Conservation (phyloP, 352 stramenopile genomes). For the Phytophthora podocarpi region DNA sequence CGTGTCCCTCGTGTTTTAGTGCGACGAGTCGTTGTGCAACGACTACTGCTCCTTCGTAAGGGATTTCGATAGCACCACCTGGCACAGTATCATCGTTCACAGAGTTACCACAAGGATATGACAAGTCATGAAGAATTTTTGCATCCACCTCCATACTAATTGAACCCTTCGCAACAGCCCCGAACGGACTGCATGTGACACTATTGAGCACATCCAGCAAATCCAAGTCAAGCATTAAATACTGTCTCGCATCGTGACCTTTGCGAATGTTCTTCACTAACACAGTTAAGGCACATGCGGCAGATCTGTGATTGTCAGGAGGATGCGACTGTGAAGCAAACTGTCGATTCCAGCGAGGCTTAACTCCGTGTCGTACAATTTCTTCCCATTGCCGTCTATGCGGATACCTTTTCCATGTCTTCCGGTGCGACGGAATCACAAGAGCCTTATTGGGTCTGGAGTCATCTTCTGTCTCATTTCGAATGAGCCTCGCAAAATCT, state of each 20-base stretch:
- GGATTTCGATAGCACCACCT: neutral
- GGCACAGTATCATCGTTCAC: neutral
- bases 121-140: slow-evolving; percentile 14
- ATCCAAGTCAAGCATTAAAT: slow-evolving; percentile 16
- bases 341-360: neutral
- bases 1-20: neutral
- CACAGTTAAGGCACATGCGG: neutral
- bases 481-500: too few relatives aligned
- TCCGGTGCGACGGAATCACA: neutral
- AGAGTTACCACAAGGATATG: neutral
- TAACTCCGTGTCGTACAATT: slow-evolving; percentile 1
- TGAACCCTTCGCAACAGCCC: slow-evolving; percentile 8
- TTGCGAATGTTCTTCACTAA: slow-evolving; percentile 9
- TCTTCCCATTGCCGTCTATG: neutral
- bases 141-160: neutral
- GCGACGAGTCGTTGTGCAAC: neutral
- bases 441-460: slow-evolving; percentile 12
- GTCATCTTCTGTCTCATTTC: too few relatives aligned
- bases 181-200: slow-evolving; percentile 8
- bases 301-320: slow-evolving; percentile 2
- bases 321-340: neutral
- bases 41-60: neutral
- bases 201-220: neutral
- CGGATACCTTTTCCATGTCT: slow-evolving; percentile 6
- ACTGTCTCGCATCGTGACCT: slow-evolving; percentile 7